Evolutionary conservation across 2,329 filamentous ascomycete species (phyloP).

Genomic region (Diaporthe nobilis): DNA sequence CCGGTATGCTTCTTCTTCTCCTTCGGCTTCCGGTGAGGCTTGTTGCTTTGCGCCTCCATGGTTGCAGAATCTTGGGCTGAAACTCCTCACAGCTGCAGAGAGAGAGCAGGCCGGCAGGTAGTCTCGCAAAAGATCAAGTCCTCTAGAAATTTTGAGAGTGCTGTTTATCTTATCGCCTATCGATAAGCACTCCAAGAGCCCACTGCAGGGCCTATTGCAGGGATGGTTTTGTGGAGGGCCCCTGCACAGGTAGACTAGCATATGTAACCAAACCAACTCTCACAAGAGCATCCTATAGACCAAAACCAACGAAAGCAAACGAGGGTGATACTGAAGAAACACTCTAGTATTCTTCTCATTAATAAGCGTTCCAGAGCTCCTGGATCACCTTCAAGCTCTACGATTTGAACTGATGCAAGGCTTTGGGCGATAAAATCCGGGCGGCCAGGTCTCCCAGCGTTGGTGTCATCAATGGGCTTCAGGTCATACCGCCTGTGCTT

Average conservation of each 20-base stretch:
- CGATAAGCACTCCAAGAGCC: constrained; percentile 12
- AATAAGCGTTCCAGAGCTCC: background rate
- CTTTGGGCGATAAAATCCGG: background rate
- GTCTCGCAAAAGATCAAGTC: background rate
- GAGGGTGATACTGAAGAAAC: no score
- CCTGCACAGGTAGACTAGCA: background rate
- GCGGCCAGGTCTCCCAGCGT: background rate
- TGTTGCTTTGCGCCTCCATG: constrained; percentile 88
- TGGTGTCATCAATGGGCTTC: background rate
- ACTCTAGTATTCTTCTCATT: background rate
- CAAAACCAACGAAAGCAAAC: background rate
- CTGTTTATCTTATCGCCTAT: constrained; percentile 33
- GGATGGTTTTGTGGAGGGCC: background rate
- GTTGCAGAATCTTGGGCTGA: constrained; percentile 48
- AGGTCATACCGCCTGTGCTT: background rate
- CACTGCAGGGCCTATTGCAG: background rate
- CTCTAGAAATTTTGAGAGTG: constrained; percentile 33
- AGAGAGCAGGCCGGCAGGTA: background rate
- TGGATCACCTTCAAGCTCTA: background rate
- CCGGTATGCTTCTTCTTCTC: constrained; percentile 83
- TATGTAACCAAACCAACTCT: background rate
- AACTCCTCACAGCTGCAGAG: constrained; percentile 24
- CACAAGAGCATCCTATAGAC: background rate
- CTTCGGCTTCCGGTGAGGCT: constrained; percentile 88
- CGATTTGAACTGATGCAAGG: background rate